phyloP scores from a whole-genome alignment of 148 eudicot genomes.

The Heliamphora exappendiculata region DNA sequence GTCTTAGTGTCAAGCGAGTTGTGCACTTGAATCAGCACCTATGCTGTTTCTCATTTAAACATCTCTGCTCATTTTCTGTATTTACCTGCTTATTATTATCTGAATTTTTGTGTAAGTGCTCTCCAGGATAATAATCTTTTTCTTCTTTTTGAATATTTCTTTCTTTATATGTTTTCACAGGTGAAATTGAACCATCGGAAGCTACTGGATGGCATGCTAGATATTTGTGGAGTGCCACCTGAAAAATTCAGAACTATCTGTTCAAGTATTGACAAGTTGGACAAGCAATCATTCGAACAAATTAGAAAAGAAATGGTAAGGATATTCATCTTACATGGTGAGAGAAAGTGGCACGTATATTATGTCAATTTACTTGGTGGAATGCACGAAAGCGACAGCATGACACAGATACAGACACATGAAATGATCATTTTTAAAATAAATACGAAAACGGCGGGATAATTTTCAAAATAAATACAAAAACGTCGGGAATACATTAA shows the following conservation, averaged over 20 bases:
- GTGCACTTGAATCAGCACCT: neutral
- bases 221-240: constrained; percentile 87
- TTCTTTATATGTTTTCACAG: constrained; percentile 29
- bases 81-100: neutral
- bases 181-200: constrained; percentile 91
- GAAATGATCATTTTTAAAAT: no score
- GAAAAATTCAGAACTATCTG: constrained; percentile 90
- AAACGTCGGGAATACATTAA: no score
- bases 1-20: neutral
- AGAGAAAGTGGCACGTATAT: neutral
- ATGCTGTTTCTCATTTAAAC: neutral
- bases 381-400: no score
- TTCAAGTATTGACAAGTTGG: constrained; percentile 96
- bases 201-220: constrained; percentile 89
- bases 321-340: neutral
- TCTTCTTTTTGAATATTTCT: neutral
- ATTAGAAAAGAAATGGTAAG: constrained; percentile 84
- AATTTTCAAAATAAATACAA: no score
- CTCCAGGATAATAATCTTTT: neutral
- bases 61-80: neutral
- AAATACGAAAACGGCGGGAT: no score
- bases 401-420: no score
- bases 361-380: neutral
- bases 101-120: neutral
- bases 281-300: constrained; percentile 91